These are phyloP conservation scores for Thraustochytrium sp. DNA, from an alignment of 352 stramenopile genomes.

Conservation along the genomic window DNA sequence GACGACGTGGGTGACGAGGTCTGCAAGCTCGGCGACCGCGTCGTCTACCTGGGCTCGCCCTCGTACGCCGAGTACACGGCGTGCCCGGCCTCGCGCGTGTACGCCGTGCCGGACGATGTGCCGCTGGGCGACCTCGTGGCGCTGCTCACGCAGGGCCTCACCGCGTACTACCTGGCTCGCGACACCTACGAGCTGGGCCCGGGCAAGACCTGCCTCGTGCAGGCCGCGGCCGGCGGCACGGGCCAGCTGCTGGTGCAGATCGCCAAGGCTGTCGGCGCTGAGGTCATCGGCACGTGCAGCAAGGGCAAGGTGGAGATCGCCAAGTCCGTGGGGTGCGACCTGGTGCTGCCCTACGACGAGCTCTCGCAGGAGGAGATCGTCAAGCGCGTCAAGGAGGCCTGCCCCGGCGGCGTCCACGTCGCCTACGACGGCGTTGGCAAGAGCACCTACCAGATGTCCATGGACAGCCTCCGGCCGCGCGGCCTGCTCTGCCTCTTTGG, in stretches of 20 bases:
- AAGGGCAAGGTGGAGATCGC: slow-evolving; percentile 56
- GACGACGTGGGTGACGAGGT: slow-evolving; percentile 46
- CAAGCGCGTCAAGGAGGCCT: background rate
- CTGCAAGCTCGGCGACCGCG: slow-evolving; percentile 56
- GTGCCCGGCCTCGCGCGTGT: background rate
- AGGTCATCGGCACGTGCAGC: slow-evolving; percentile 54
- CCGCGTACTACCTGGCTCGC: slow-evolving; percentile 63
- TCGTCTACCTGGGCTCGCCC: slow-evolving; percentile 46
- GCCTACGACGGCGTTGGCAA: slow-evolving; percentile 5
- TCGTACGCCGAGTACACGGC: background rate
- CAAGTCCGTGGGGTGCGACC: slow-evolving; percentile 60
- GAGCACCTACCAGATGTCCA: slow-evolving; percentile 1
- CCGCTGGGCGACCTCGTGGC: background rate
- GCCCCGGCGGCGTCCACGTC: background rate
- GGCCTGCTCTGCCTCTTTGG: slow-evolving; percentile 67
- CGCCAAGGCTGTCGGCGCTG: slow-evolving; percentile 60
- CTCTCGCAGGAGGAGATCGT: slow-evolving; percentile 45
- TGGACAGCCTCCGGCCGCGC: slow-evolving; percentile 57
- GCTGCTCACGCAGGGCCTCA: slow-evolving; percentile 55
- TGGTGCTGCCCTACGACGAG: slow-evolving; percentile 66
- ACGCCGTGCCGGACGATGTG: background rate
- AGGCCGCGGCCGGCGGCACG: slow-evolving; percentile 64
- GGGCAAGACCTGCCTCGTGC: slow-evolving; percentile 64
- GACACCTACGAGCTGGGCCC: slow-evolving; percentile 59
- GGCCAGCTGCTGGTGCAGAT: slow-evolving; percentile 65